Evolutionary conservation across 78 protist species (phyloP), one percentile per base, ranked within the genome.

Genomic region (Dictyostelium intermedium): DNA sequence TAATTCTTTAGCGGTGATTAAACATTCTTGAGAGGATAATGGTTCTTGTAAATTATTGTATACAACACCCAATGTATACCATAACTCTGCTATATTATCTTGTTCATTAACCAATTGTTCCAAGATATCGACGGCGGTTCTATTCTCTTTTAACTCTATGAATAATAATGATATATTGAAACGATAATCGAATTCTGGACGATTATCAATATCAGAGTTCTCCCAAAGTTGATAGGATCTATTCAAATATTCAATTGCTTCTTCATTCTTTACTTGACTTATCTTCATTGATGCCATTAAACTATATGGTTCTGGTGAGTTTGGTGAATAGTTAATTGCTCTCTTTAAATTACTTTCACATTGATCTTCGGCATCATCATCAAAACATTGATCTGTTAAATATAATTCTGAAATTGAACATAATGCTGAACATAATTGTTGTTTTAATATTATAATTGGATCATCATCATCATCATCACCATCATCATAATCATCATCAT

Each of bases 341-440:
- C 66, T 86, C 32, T 23, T 13, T 39, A 92, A 27, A 84, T 73
- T 61, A 3, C 8, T 78, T 39, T 92, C 91, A 56, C 96, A 85
- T 32, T 92, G 82, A 25, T 20, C 47, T 25, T 92, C 96, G 11
- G 96, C 96, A 72, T 92, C 63, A 27, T 92, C 96, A 73, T 85
- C 96, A 39, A 84, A 92, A 43, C 96, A 92, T 84, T 92, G 91
- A 92, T 92, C 96, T 9, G 96, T 92, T 34, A 92, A 39, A 82
- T 92, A 92, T 30, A 92, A 72, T 27, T 92, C 96, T 60, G 96
- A 83, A 2, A 84, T 20, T 69, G 96, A 92, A 79, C 96, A 92
- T n/a, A 83, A 60, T 23, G 92, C 96, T 23, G 93, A 85, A 39
- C 91, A 92, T 14, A 92, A 35, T 50, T 92, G 91, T 18, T 84